Conservation (phyloP, 73 alveolate genomes). For the Urostyla sp. region DNA sequence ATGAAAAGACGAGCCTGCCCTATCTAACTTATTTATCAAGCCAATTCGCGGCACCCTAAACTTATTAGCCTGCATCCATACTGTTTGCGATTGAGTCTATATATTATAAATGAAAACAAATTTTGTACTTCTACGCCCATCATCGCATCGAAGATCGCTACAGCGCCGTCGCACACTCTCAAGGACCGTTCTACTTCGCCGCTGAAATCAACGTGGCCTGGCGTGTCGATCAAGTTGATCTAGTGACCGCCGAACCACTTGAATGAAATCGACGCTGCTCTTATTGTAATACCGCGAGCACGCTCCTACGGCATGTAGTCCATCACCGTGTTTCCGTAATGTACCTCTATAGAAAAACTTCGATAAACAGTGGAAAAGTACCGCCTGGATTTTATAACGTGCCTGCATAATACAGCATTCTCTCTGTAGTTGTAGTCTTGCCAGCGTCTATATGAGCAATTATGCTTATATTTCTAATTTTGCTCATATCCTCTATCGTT, state of each 20-base stretch:
- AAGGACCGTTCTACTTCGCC: constrained; percentile 95
- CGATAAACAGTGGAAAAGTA: background rate
- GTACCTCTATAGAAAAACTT: constrained; percentile 56
- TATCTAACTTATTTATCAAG: constrained; percentile 91
- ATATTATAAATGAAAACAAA: background rate
- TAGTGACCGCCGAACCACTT: constrained; percentile 80
- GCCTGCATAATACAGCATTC: constrained; percentile 91
- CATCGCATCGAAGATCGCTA: constrained; percentile 88
- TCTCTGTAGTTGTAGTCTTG: constrained; percentile 91
- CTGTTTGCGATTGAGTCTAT: constrained; percentile 80
- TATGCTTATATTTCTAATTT: constrained; percentile 85
- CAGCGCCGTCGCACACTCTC: constrained; percentile 89
- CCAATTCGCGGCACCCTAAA: constrained; percentile 89
- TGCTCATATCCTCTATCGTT: constrained; percentile 61
- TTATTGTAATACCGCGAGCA: constrained; percentile 89
- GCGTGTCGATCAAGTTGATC: constrained; percentile 95
- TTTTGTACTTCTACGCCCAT: constrained; percentile 77
- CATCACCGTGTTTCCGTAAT: constrained; percentile 77
- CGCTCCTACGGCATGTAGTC: constrained; percentile 86
- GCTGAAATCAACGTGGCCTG: constrained; percentile 99
- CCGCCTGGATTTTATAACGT: constrained; percentile 85
- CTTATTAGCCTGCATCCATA: constrained; percentile 93
- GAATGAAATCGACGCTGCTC: constrained; percentile 93
- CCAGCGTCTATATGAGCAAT: constrained; percentile 97
- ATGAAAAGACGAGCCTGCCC: constrained; percentile 79